Conservation (phyloP, 1,284 basidiomycete species). For the Microbotryomycetes sp. region DNA sequence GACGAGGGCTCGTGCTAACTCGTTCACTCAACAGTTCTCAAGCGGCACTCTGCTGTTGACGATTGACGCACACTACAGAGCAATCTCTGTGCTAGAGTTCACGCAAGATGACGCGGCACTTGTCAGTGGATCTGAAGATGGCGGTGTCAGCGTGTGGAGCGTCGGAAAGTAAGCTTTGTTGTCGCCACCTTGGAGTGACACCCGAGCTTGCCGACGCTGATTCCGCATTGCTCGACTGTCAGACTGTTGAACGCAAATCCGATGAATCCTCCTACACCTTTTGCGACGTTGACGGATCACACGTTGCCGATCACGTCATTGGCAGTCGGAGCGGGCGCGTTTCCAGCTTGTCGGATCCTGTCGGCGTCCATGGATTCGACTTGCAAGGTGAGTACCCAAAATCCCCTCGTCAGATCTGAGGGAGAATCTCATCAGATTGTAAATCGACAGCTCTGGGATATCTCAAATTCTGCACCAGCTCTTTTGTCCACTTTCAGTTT, state of each 20-base stretch:
- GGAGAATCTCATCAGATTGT: too few species aligned
- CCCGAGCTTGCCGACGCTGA: neutral
- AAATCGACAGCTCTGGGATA: conserved; percentile 32
- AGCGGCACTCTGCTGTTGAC: conserved; percentile 82
- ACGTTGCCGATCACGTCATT: conserved; percentile 82
- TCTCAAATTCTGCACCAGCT: conserved; percentile 14
- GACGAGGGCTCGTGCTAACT: neutral
- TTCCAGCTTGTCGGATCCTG: conserved; percentile 63
- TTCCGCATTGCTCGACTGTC: neutral
- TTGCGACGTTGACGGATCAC: conserved; percentile 79
- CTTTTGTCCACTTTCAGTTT: conserved; percentile 37
- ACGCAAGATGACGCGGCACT: conserved; percentile 72
- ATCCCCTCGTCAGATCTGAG: conserved; percentile 16
- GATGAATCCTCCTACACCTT: conserved; percentile 55
- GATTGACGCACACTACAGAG: conserved; percentile 93
- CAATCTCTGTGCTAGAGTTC: conserved; percentile 74
- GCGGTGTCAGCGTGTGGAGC: conserved; percentile 80
- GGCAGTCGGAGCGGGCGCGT: conserved; percentile 65
- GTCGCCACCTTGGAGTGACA: conserved; percentile 12
- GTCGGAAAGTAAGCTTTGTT: conserved; percentile 59
- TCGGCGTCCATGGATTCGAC: conserved; percentile 81
- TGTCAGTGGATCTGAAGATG: conserved; percentile 82
- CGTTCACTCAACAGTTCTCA: conserved; percentile 59
- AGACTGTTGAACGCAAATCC: conserved; percentile 24
- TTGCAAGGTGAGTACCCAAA: conserved; percentile 61